Percentiles rank a stretch among this genome's conserved stretches.
Evolutionary conservation across 257 asterid genomes (phyloP).

Genomic region (Buddleja alternifolia): DNA sequence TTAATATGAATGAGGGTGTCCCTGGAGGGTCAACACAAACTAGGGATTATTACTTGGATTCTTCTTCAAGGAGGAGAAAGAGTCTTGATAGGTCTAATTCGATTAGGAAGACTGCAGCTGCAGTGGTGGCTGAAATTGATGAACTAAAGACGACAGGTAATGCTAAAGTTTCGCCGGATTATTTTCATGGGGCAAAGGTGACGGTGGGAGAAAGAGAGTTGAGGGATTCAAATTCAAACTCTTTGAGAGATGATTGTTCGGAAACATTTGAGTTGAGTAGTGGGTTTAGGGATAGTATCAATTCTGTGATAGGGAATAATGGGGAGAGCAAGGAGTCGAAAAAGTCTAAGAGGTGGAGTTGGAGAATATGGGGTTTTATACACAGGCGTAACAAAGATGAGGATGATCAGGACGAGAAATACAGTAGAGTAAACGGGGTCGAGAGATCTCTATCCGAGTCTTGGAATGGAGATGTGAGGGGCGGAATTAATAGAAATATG

Average conservation of each 20-base stretch:
- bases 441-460: conserved; percentile 73
- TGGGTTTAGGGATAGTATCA: conserved; percentile 52
- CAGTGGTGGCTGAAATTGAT: conserved; percentile 81
- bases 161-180: conserved; percentile 66
- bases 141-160: conserved; percentile 61
- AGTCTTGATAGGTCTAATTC: conserved; percentile 90
- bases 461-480: conserved; percentile 53
- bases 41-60: conserved; percentile 72
- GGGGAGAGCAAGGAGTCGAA: conserved; percentile 65
- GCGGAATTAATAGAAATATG: conserved; percentile 49
- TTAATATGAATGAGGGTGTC: conserved; percentile 42
- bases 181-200: conserved; percentile 49
- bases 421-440: conserved; percentile 61
- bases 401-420: conserved; percentile 53
- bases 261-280: conserved; percentile 75
- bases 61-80: conserved; percentile 82
- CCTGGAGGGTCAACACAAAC: conserved; percentile 91
- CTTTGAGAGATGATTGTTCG: conserved; percentile 73
- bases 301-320: conserved; percentile 44
- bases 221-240: conserved; percentile 61
- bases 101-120: conserved; percentile 78
- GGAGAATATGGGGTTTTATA: conserved; percentile 71
- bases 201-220: conserved; percentile 41
- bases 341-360: conserved; percentile 70
- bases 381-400: conserved; percentile 55